phyloP scores from a whole-genome alignment of 208 protist genomes.

The Wallacemonas sp. region DNA sequence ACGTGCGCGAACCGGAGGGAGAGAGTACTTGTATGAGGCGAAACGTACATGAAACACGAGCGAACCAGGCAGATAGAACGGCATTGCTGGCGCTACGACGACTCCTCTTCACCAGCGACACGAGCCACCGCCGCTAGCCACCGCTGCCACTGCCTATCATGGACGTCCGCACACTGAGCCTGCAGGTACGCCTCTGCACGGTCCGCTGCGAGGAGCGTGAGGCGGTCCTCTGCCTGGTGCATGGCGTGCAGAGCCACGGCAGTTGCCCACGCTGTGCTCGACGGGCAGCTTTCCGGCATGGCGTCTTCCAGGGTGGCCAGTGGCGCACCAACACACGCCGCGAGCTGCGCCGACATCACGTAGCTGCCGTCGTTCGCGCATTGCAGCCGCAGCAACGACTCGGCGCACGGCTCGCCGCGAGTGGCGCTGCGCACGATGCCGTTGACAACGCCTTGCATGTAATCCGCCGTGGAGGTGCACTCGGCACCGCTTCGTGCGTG shows the following conservation, averaged over 20 bases:
- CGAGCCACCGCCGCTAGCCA: slow-evolving; percentile 9
- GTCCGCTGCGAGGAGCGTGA: slow-evolving; percentile 21
- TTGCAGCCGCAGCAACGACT: slow-evolving; percentile 44
- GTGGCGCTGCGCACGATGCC: slow-evolving; percentile 1
- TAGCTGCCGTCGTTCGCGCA: slow-evolving; percentile 36
- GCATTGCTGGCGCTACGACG: not conserved
- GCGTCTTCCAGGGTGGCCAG: slow-evolving; percentile 16
- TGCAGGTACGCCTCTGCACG: slow-evolving; percentile 23
- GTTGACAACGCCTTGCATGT: slow-evolving; percentile 25
- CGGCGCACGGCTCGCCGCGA: slow-evolving; percentile 6
- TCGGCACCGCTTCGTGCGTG: not conserved
- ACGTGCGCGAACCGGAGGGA: too few species aligned
- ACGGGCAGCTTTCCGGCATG: slow-evolving; percentile 12
- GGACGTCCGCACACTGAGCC: slow-evolving; percentile 14
- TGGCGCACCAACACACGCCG: slow-evolving; percentile 16
- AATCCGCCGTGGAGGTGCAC: slow-evolving; percentile 16
- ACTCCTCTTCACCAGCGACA: not conserved
- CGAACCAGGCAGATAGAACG: not conserved
- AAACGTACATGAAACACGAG: not conserved
- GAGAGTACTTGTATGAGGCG: too few species aligned
- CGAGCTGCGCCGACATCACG: slow-evolving; percentile 19
- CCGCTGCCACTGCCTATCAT: slow-evolving; percentile 13
- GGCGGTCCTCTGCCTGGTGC: slow-evolving; percentile 2
- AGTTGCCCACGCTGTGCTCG: slow-evolving; percentile 38
- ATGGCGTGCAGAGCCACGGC: slow-evolving; percentile 40